Evolutionary conservation across 164 flowering plant genomes (phyloP), one percentile per base, ranked within the genome.

Genomic region (Aristolochia californica): DNA sequence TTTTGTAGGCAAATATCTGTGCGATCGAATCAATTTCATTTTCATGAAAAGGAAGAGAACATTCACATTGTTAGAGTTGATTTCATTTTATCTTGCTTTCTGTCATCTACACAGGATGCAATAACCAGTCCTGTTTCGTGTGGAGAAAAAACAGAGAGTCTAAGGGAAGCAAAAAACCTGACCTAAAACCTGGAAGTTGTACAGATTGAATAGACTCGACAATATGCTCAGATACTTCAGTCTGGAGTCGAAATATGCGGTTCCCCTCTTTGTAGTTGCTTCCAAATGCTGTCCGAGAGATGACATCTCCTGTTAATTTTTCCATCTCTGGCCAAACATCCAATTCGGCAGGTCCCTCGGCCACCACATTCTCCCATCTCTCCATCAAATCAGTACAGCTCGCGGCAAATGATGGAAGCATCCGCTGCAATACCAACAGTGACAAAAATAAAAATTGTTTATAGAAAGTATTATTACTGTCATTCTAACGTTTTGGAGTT

Each of bases 261-360:
- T 21, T 62, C 20, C 59, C 65, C 23, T 62, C 65, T 20, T 56
- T 38, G 52, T 30, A 62, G 53, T 38, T 62, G 43, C 65, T 55
- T 27, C 65, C 59, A 48, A 62, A 62, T 15, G 54, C 65, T 21
- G 65, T 55, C 45, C 65, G 58, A 22, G 65, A 62, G 34, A 62
- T 62, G 18, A 62, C 59, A 45, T 62, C 65, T 30, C 45, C 53
- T 5, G 59, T 55, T 26, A 62, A 47, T 14, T 47, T 47, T 5
- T 62, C 54, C 25, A 62, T 27, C 17, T 62, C 65, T 13, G 52
- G 45, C 30, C 51, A 55, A 24, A 55, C 59, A 30, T 62, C 65
- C 15, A 62, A 5, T 44, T 62, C 65, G 16, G 26, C 13, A 13
- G 53, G 48, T 11, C 47, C 53, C 14, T 62, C 13, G 12, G 43